These are phyloP conservation scores for Talaromyces verruculosus DNA, from an alignment of 2,329 filamentous ascomycete species.

Conservation along the genomic window DNA sequence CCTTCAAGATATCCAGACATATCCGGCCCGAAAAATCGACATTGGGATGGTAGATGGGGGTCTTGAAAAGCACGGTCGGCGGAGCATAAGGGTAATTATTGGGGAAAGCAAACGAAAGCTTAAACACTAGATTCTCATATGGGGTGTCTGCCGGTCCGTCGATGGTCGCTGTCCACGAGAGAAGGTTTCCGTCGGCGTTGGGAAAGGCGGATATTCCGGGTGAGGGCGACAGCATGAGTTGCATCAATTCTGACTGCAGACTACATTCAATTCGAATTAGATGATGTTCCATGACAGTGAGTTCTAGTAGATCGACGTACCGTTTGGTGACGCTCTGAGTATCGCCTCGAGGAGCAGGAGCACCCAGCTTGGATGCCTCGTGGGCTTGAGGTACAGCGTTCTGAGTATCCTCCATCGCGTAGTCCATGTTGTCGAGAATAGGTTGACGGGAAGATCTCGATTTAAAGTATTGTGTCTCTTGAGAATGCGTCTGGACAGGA, in stretches of 20 bases:
- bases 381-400: constrained; percentile 65
- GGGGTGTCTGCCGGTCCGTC: constrained; percentile 87
- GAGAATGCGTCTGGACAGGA: constrained; percentile 27
- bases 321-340: constrained; percentile 75
- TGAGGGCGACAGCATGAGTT: constrained; percentile 92
- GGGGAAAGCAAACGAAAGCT: constrained; percentile 88
- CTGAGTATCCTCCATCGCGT: constrained; percentile 62
- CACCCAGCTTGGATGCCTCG: constrained; percentile 61
- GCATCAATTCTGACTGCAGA: constrained; percentile 95
- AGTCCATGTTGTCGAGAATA: constrained; percentile 48
- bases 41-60: constrained; percentile 98
- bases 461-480: constrained; percentile 12
- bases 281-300: neutral
- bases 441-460: neutral
- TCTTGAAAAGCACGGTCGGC: constrained; percentile 93
- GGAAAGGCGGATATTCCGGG: constrained; percentile 95
- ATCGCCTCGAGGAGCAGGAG: constrained; percentile 60
- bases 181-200: constrained; percentile 81
- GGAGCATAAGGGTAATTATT: constrained; percentile 89
- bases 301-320: constrained; percentile 43
- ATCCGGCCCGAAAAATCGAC: constrained; percentile 97
- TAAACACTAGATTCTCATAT: constrained; percentile 83
- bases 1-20: constrained; percentile 96
- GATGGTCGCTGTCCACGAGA: constrained; percentile 92
- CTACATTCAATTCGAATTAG: constrained; percentile 48